Conservation (phyloP, 2,329 filamentous ascomycete species). For the Diaporthe aspalathi region DNA sequence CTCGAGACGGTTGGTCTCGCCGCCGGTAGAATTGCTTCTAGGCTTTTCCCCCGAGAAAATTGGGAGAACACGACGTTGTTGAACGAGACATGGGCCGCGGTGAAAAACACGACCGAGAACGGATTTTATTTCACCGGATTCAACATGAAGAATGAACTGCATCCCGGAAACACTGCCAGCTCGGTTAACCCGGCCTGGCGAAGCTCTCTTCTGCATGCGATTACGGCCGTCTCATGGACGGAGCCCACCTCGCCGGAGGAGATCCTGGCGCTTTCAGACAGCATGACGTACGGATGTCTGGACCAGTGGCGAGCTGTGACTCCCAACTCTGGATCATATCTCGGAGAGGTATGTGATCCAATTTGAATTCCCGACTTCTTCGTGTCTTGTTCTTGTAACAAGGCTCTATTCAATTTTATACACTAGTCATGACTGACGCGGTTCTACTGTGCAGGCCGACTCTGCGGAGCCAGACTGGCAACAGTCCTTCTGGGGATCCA, state of each 20-base stretch:
- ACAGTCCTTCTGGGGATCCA: conserved; percentile 49
- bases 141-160: conserved; percentile 18
- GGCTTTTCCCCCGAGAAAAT: conserved; percentile 48
- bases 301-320: conserved; percentile 47
- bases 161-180: conserved; percentile 45
- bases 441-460: conserved; percentile 51
- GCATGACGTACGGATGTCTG: conserved; percentile 50
- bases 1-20: conserved; percentile 44
- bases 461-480: conserved; percentile 50
- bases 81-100: conserved; percentile 47
- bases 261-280: conserved; percentile 10
- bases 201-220: conserved; percentile 52
- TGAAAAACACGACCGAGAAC: conserved; percentile 31
- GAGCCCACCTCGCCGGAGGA: conserved; percentile 15
- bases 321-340: conserved; percentile 51
- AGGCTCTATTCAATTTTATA: too few relatives aligned
- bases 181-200: conserved; percentile 63
- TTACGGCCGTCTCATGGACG: conserved; percentile 45
- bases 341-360: conserved; percentile 14
- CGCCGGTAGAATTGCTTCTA: conserved; percentile 43
- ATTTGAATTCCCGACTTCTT: neutral
- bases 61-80: conserved; percentile 43
- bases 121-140: conserved; percentile 32
- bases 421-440: neutral
- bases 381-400: neutral